These are phyloP conservation scores for Syzygium syzygioides DNA, from an alignment of 441 rosid genomes.

Conservation along the genomic window DNA sequence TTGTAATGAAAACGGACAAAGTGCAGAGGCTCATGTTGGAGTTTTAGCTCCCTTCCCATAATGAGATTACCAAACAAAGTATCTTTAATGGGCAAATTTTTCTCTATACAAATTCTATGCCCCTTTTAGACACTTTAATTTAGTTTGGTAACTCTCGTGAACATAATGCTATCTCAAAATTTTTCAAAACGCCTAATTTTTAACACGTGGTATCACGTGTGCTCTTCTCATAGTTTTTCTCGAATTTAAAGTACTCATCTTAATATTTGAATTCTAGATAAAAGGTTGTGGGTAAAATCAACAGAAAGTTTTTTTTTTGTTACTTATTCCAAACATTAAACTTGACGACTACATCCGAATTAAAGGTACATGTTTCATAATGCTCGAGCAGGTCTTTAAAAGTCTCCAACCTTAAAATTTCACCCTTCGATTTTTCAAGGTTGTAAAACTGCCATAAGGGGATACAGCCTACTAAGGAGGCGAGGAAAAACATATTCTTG, in stretches of 20 bases:
- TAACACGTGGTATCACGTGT: not conserved
- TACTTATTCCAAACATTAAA: not conserved
- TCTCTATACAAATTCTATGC: not conserved
- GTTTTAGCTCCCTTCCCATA: too few relatives aligned
- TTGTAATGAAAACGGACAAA: too few relatives aligned
- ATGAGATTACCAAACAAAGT: not conserved
- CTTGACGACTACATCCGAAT: accelerated
- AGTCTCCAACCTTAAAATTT: too few relatives aligned
- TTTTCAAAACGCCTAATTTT: not conserved
- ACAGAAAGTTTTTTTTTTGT: too few relatives aligned
- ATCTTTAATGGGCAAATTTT: not conserved
- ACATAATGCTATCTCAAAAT: not conserved
- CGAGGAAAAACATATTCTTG: too few relatives aligned
- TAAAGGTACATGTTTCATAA: not conserved
- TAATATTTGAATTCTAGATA: not conserved
- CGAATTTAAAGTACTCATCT: not conserved
- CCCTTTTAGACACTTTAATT: not conserved
- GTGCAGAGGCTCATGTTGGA: too few relatives aligned
- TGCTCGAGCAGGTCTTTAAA: too few relatives aligned
- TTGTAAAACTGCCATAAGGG: too few relatives aligned
- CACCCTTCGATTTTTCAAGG: too few relatives aligned
- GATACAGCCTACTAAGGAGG: too few relatives aligned
- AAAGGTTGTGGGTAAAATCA: not conserved
- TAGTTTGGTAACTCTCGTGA: not conserved
- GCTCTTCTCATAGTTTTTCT: not conserved